Evolutionary conservation across 345 rosid genomes (phyloP).

Genomic region (Camelina neglecta): DNA sequence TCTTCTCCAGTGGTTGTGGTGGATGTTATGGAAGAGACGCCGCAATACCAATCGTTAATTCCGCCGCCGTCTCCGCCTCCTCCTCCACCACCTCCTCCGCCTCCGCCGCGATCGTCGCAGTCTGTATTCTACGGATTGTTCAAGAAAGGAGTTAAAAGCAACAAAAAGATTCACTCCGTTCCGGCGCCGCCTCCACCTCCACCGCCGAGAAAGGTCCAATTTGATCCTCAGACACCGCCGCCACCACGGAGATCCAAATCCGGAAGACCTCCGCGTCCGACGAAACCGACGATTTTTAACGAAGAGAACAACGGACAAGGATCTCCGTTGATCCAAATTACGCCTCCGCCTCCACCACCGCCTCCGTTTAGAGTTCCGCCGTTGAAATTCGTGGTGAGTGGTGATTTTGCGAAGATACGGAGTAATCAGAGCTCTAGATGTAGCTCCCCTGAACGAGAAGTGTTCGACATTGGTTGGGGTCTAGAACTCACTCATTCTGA

Average conservation of each 20-base stretch:
- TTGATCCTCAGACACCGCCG: slow-evolving; percentile 48
- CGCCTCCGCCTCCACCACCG: slow-evolving; percentile 77
- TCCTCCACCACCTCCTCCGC: slow-evolving; percentile 74
- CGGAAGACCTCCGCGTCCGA: slow-evolving; percentile 73
- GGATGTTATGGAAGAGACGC: slow-evolving; percentile 4
- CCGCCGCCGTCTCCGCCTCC: slow-evolving; percentile 64
- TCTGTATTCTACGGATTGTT: slow-evolving; percentile 69
- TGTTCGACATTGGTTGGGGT: slow-evolving; percentile 46
- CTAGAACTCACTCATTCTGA: slow-evolving; percentile 46
- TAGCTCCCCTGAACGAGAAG: slow-evolving; percentile 64
- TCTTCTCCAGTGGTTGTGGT: slow-evolving; percentile 23
- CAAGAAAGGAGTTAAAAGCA: slow-evolving; percentile 63
- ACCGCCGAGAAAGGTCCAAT: slow-evolving; percentile 45
- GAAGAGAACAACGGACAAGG: slow-evolving; percentile 52
- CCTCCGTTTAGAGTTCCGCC: slow-evolving; percentile 63
- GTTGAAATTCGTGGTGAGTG: slow-evolving; percentile 48
- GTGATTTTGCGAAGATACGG: slow-evolving; percentile 59
- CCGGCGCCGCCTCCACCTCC: slow-evolving; percentile 61
- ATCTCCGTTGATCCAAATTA: slow-evolving; percentile 55
- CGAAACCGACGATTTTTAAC: slow-evolving; percentile 39
- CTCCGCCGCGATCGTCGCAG: slow-evolving; percentile 63
- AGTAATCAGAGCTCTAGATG: slow-evolving; percentile 69
- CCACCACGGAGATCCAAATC: slow-evolving; percentile 45
- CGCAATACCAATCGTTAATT: slow-evolving; percentile 29
- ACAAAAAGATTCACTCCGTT: slow-evolving; percentile 61